Base-by-base conservation (phyloP, 495 filamentous ascomycete genomes). In the Penicillium mononematosum region DNA sequence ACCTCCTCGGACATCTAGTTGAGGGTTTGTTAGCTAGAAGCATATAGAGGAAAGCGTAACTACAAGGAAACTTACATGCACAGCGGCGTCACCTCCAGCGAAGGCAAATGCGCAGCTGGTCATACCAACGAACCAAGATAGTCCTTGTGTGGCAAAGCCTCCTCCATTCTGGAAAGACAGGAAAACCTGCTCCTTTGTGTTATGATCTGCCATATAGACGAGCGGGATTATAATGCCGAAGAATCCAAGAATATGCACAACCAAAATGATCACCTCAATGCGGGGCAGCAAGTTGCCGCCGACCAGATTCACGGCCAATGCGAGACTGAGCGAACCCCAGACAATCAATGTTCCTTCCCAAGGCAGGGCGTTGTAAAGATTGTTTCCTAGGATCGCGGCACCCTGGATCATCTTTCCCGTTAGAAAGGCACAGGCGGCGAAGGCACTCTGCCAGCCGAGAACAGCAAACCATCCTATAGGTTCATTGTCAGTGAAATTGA, bases 211-310 rank as follows among this genome's bases (percentile, higher is more conserved):
- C 47, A 61, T 65, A 39, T 66, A 58, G 17, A 48, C 39, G 1
- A 69, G 41, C 16, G 75, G 70, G 44, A 82, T 77, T 5, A 82
- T 54, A 49, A 83, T 69, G 10, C 67, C 74, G 51, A 82, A 79
- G 58, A 81, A 77, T 17, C 75, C 75, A 10, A 72, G 24, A 16
- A 79, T 47, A 44, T 80, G 76, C 5, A 79, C 24, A 11, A 76
- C 58, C 2, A 80, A 58, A 10, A 77, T 53, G 9, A 73, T 4
- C 6, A 50, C 64, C 51, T 80, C 75, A 32, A 78, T 50, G 38
- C 72, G 69, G 9, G 76, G 75, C 2, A 81, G 64, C 14, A 61
- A 55, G 16, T 69, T 67, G 4, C 73, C 73, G 1, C 66, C 63
- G 38, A 64, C 62, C 14, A 71, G 56, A 46, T 79, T 79, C 16